Base-by-base conservation (phyloP, 2,329 filamentous ascomycete species). In the Pseudogymnoascus sp. region DNA sequence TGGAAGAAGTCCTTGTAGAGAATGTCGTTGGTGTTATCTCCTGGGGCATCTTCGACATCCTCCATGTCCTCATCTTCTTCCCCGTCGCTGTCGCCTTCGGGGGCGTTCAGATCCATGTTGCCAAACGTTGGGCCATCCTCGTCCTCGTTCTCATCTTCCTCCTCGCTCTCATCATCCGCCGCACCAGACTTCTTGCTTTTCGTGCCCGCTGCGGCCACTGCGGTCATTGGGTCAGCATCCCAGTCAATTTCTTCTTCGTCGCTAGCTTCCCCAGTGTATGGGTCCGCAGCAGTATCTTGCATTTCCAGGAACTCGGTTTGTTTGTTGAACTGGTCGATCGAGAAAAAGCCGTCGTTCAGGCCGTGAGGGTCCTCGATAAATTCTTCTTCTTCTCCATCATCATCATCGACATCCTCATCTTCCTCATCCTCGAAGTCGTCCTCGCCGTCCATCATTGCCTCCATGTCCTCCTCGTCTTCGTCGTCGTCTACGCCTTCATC, bases 321-420 rank as follows among this genome's bases (percentile, higher is more conserved):
- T 72, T 88, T 91, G 80, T 99, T 99, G 82, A 99, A 99, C 64
- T 95, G 87, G 70, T 97, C 92, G 69, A 99, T 93, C 14, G 91
- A 96, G 77, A 99, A 99, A 78, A 99, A 99, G 4, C 92, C 93
- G 72, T 99, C 94, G 71, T 99, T 97, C 33, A 99, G 83, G 6
- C 92, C 91, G 71, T 94, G 82, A 3, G 86, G 86, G 70, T 97
- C 92, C 68, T 87, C 80, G 7, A 85, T 77, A 64, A 88, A 87
- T 39, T 83, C 82, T 59, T 82, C 81, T 1, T 76, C 74, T 4
- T 78, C 73, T 49, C 79, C 76, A 19, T 81, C 80, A 3, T 81
- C 80, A 3, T 80, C 77, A 10, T 76, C 75, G 1, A 77, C 79
- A 2, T 81, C 80, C 0, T 81, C 79, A 0, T 78, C 78, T 0